Base-by-base conservation (phyloP, 2,329 filamentous ascomycete species). In the Trematosphaeria pertusa region DNA sequence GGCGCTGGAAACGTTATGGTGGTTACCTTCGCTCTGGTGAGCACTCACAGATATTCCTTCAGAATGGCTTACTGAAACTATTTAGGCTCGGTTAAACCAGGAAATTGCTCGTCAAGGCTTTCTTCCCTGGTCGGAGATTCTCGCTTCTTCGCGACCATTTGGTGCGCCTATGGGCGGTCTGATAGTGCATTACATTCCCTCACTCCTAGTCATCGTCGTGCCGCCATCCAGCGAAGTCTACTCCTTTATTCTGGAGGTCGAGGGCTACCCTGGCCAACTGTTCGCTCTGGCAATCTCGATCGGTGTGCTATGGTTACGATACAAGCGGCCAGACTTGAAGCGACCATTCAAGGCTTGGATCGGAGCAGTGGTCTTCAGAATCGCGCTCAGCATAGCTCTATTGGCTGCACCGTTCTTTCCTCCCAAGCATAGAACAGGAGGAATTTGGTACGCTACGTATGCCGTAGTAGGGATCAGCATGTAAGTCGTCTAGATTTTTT, bases 1-100 rank as follows among this genome's bases (percentile, higher is more conserved):
- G 86, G 85, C 0, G 81, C 78, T 2, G 87, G 87, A 0, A 90
- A 90, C 62, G 86, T 90, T 11, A 85, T 90, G 80, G 85, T 88
- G 0, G 85, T 87, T 2, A 84, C 84, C 0, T 90, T 89, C 64
- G 79, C 85, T 1, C 68, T 86, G 67, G 86, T 87, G 74, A 59
- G 78, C 19, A 22, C 8, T n/a, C 8, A 4, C n/a, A 49, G 21
- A 5, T 24, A 37, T 14, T 9, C 36, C 7, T 15, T 3, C 5
- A 8, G 20, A n/a, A n/a, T 19, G 9, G 15, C n/a, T 4, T 24
- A 15, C 30, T 55, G 20, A 48, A 18, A 30, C n/a, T 12, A 6
- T 20, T 1, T 47, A 87, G 84, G 81, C 86, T 4, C 81, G 87
- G 2, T 70, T 88, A 2, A 89, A 89, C 56, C 86, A 89, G 62